These are phyloP conservation scores for Senna tora DNA, from an alignment of 306 rosid genomes.

Conservation along the genomic window DNA sequence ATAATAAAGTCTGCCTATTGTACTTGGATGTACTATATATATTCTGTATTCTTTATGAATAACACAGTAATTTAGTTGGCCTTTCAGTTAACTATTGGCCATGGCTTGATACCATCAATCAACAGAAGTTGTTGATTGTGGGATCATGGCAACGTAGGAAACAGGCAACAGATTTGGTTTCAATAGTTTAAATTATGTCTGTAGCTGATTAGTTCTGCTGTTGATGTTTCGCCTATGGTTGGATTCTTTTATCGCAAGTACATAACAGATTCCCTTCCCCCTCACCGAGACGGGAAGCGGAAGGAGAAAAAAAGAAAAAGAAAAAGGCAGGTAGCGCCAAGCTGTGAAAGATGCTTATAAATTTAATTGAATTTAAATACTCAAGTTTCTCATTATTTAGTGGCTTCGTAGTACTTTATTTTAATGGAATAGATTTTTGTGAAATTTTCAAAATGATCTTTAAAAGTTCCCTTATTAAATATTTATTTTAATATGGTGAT, in stretches of 20 bases:
- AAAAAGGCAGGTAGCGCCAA: neutral
- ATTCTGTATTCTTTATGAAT: slow-evolving; percentile 25
- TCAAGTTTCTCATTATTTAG: neutral
- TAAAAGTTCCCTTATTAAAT: too few species aligned
- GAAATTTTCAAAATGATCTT: too few species aligned
- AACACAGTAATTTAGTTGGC: slow-evolving; percentile 38
- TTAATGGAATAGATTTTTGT: too few species aligned
- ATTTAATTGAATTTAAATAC: neutral
- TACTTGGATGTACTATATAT: slow-evolving; percentile 30
- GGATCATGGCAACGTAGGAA: slow-evolving; percentile 1
- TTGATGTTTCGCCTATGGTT: neutral
- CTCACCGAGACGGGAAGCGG: neutral
- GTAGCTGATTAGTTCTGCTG: slow-evolving; percentile 21
- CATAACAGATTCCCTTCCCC: neutral
- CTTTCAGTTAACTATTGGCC: slow-evolving; percentile 30
- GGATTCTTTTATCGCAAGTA: neutral
- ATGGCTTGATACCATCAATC: slow-evolving; percentile 35
- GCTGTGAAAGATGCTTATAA: neutral
- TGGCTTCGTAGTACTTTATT: neutral
- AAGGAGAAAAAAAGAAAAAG: neutral
- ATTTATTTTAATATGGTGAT: too few species aligned
- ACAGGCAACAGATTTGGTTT: neutral
- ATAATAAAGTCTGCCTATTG: slow-evolving; percentile 36
- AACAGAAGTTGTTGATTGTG: slow-evolving; percentile 41
- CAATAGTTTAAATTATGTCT: neutral